Percentiles rank a stretch among this genome's conserved stretches.
These are phyloP conservation scores for Elymus sibiricus DNA, from an alignment of 176 grass and related monocot genomes.

Conservation along the genomic window DNA sequence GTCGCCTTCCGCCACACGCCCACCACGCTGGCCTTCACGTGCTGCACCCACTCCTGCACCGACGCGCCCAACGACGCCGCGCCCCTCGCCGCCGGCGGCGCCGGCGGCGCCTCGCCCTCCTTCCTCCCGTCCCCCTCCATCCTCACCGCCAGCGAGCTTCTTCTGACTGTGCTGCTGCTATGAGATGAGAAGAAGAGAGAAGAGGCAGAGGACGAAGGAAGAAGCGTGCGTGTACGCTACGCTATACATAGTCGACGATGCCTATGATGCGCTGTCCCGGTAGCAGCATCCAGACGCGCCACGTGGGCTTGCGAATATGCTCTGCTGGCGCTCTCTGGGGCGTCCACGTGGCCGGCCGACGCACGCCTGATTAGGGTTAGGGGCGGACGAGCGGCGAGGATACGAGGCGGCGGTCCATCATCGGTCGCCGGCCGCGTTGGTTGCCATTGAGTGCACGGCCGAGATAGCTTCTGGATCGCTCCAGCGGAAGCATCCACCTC, in stretches of 20 bases:
- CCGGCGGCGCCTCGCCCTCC: not conserved
- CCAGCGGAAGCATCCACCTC: no score
- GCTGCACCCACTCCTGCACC: conserved; percentile 44
- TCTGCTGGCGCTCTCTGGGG: not conserved
- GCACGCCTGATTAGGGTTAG: not conserved
- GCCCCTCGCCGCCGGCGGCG: not conserved
- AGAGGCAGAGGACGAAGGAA: not conserved
- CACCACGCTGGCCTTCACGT: conserved; percentile 45
- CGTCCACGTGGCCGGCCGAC: not conserved
- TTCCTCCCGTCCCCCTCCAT: not conserved
- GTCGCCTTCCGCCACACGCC: conserved; percentile 44
- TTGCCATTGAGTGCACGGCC: no score
- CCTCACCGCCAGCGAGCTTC: no score
- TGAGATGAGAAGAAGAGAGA: not conserved
- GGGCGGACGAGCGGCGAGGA: not conserved
- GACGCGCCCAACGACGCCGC: conserved; percentile 40
- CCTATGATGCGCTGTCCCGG: no score
- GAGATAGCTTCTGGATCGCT: no score
- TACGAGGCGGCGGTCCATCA: not conserved
- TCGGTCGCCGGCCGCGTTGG: not conserved
- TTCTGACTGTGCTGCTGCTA: not conserved
- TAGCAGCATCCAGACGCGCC: not conserved
- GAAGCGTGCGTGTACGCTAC: no score
- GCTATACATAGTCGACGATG: not conserved
- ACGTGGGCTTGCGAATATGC: not conserved